Base-by-base conservation (phyloP, 1,284 basidiomycete species). In the Vanrija humicola region DNA sequence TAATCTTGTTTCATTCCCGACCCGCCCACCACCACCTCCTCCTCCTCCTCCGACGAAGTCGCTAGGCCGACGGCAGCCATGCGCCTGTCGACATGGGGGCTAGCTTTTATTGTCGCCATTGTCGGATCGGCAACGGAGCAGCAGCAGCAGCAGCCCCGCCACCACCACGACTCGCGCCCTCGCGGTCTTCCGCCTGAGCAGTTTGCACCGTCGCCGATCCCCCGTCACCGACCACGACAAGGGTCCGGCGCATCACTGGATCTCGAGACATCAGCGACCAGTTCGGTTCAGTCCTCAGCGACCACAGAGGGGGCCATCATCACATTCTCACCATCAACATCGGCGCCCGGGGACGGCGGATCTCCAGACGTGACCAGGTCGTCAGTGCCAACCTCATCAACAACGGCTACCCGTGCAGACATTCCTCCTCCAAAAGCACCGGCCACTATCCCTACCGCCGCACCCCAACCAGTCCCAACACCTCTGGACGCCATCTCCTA, bases 381-480 rank as follows among this genome's bases (percentile, higher is more conserved):
- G 4, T 15, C 29, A 15, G 28, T n/a, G 18, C 46, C 46, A 38
- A 48, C 28, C 16, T 29, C 34, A 14, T 34, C 34, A 34, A 14
- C 34, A 34, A 34, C 34, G 12, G 34, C 34, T 12, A 34, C 34
- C 10, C 34, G 34, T 15, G 34, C 34, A 34, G 34, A 34, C 34
- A 15, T 34, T 5, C 34, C 34, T 34, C 34, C 34, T 34, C 34
- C 53, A 3, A 46, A 25, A 23, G 46, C 65, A 12, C 81, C 19
- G 64, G 80, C 50, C 77, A 79, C 5, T 52, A 59, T 15, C 61
- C 72, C 76, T 77, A 9, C 83, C 82, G 1, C 62, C 59, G 28
- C 80, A 84, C 54, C 89, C 82, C 14, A 82, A 10, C 88, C 89
- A 0, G 88, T 88, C 64, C 88, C 88, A 2, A 86, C 86, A 59